phyloP scores from a whole-genome alignment of 305 asterid genomes.

The Fraxinus greggii region DNA sequence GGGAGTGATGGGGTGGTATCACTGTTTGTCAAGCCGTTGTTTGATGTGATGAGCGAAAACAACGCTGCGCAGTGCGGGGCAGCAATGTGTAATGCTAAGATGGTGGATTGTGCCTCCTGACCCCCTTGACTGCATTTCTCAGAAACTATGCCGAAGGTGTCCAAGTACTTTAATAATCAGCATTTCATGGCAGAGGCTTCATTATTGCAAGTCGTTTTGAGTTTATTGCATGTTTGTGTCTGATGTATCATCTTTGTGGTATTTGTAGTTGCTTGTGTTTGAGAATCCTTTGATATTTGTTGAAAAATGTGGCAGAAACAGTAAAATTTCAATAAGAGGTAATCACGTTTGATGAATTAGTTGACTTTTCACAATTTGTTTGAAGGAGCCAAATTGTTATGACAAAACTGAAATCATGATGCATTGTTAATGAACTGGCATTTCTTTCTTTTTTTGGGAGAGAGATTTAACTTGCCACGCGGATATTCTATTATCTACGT shows the following conservation, averaged over 20 bases:
- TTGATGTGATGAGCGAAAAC: conserved; percentile 87
- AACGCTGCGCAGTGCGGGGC: conserved; percentile 86
- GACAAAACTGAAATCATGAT: not conserved
- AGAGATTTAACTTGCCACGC: too few relatives aligned
- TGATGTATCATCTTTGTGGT: not conserved
- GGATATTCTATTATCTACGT: too few relatives aligned
- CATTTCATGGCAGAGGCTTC: conserved; percentile 89
- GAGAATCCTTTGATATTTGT: not conserved
- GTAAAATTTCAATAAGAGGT: not conserved
- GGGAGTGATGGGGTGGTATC: conserved; percentile 69
- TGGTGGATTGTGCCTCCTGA: conserved; percentile 74
- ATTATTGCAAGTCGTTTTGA: conserved; percentile 76
- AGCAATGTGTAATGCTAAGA: conserved; percentile 76
- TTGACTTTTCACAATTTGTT: conserved; percentile 2
- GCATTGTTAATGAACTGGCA: not conserved
- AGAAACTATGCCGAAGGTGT: conserved; percentile 75
- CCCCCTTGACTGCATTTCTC: conserved; percentile 64
- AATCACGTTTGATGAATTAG: not conserved
- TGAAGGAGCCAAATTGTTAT: conserved; percentile 6
- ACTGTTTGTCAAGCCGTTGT: conserved; percentile 82
- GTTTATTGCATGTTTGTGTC: conserved; percentile 71
- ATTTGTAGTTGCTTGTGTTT: not conserved
- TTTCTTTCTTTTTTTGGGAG: too few relatives aligned
- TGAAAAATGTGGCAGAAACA: not conserved
- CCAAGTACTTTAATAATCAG: conserved; percentile 70